Base-by-base conservation (phyloP, 2,329 filamentous ascomycete species). In the Colletotrichum limetticola region DNA sequence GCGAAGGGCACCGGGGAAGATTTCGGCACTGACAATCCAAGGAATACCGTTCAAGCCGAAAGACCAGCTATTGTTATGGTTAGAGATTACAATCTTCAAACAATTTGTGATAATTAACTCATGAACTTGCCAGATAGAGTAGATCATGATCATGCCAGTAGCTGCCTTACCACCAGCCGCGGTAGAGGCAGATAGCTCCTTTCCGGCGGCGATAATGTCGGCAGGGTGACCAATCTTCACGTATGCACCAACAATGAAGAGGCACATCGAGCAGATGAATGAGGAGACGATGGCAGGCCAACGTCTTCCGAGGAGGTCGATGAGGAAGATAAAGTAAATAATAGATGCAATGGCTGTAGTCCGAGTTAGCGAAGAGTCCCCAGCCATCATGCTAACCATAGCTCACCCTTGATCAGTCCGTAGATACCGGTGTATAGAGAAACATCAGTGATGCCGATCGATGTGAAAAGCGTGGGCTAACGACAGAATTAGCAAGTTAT, bases 61-160 rank as follows among this genome's bases (percentile, higher is more conserved):
- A 1, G 82, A 84, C 82, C 82, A 86, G 76, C 82, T 83, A 6
- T 32, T 32, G 7, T 32, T 32, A 26, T 26, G 26, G 30, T 32
- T 32, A 32, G 30, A 32, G 30, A 32, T 32, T 9, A 11, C 30
- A 32, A 32, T 32, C 8, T 30, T 30, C 30, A 30, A 30, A 30
- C 30, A 9, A 9, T 9, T 30, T 32, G 8, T 2, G 5, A 11
- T 14, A 4, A 30, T 8, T 30, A 32, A 32, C 30, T 32, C 30
- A 11, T 11, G 9, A 32, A 32, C 86, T 73, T 84, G 88, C 78
- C 89, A 88, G 66, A 88, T 82, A 1, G 84, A 87, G 74, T 89
- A 89, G 1, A 89, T 80, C 80, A 89, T 89, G 26, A 90, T 85
- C 78, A 86, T 87, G 4, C 86, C 87, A 53, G 87, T 89, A 11